Conservation (phyloP, 768 basidiomycete species). For the Leccinum incarnatum region DNA sequence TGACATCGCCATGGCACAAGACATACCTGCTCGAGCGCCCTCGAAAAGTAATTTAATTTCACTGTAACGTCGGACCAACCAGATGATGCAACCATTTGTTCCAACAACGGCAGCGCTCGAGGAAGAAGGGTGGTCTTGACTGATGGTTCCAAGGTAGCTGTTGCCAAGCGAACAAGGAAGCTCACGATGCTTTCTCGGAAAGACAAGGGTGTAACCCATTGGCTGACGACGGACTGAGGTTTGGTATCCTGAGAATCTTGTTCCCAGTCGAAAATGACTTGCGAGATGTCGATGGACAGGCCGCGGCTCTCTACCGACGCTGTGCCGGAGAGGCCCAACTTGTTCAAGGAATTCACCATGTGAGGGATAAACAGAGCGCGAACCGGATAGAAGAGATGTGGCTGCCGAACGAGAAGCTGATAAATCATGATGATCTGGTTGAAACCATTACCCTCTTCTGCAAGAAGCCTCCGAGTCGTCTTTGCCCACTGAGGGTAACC, state of each 20-base stretch:
- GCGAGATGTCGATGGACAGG: conserved; percentile 85
- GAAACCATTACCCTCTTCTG: conserved; percentile 78
- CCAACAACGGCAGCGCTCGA: conserved; percentile 63
- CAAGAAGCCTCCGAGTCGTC: conserved; percentile 77
- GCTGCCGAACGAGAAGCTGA: conserved; percentile 88
- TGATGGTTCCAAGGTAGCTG: conserved; percentile 52
- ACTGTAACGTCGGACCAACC: conserved; percentile 93
- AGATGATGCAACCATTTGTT: conserved; percentile 73
- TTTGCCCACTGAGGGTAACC: conserved; percentile 81
- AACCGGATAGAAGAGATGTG: conserved; percentile 88
- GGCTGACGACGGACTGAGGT: conserved; percentile 21
- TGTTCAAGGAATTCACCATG: conserved; percentile 86
- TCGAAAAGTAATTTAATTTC: conserved; percentile 86
- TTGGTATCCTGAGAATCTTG: conserved; percentile 47
- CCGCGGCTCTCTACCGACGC: conserved; percentile 79
- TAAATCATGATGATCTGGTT: conserved; percentile 79
- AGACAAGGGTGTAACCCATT: conserved; percentile 73
- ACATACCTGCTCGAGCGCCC: conserved; percentile 73
- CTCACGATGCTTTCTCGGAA: conserved; percentile 91
- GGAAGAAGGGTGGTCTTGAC: conserved; percentile 48
- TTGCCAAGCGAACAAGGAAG: conserved; percentile 90
- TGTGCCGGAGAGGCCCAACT: conserved; percentile 75
- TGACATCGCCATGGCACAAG: background rate
- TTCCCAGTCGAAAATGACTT: conserved; percentile 94
- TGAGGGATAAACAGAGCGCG: conserved; percentile 91